Base-by-base conservation (phyloP, 257 asterid genomes). In the Plantago elongata region DNA sequence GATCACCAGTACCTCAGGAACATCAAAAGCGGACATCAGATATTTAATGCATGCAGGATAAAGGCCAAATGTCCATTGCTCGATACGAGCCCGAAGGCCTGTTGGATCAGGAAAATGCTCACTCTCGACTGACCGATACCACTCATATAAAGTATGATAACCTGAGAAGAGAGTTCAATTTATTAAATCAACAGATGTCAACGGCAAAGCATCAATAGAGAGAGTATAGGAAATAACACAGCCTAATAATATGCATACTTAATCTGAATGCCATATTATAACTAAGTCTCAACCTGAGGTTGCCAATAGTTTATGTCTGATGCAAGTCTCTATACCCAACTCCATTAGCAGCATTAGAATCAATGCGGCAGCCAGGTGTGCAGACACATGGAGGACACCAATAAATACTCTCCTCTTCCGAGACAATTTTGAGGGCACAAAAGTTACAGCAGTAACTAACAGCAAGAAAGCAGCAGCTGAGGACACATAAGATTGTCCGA, bases 51-150 rank as follows among this genome's bases (percentile, higher is more conserved):
- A 93, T 15, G 97, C 99, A 57, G 97, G 99, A 71, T 93, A 93
- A 57, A 93, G 97, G 65, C 99, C 97, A 30, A 89, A 82, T 14
- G 97, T 93, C 99, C 96, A 93, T 69, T 90, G 90, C 70, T 93
- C 97, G 7, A 93, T 87, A 60, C 97, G 96, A 30, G 86, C 79
- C 52, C 97, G 80, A 18, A 93, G 96, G 57, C 99, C 99, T 30
- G 96, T 89, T 61, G 95, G 99, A 60, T 93, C 99, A 0, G 99
- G 99, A 63, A 93, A 93, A 83, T 89, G 99, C 83, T 93, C 90
- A 10, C 88, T 83, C 72, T 93, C 99, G 67, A 83, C 92, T 11
- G 85, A 83, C 59, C 75, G 81, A 72, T 93, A 93, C 99, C 99
- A 93, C 64, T 93, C 81, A 54, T 89, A 89, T 52, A 93, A 74